These are phyloP conservation scores for Choiromyces venosus DNA, from an alignment of 495 filamentous ascomycete genomes.

Conservation along the genomic window DNA sequence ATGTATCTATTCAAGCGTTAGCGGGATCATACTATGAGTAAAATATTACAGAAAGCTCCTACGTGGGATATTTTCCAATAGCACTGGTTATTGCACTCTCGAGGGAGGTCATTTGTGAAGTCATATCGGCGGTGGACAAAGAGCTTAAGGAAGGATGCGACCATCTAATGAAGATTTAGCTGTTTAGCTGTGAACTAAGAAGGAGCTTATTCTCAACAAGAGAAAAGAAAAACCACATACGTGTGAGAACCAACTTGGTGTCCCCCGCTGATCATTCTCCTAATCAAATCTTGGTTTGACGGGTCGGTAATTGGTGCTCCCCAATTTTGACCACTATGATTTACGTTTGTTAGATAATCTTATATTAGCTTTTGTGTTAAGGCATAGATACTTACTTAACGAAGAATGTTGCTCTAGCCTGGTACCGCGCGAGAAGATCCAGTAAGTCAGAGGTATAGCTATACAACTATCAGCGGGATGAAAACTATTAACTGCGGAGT, in stretches of 20 bases:
- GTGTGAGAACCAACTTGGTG: slow-evolving; percentile 71
- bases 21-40: not conserved
- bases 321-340: slow-evolving; percentile 57
- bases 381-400: slow-evolving; percentile 45
- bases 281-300: slow-evolving; percentile 49
- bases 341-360: not conserved
- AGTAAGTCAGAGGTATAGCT: slow-evolving; percentile 59
- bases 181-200: not conserved
- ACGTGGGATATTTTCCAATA: slow-evolving; percentile 61
- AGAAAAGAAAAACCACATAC: slow-evolving; percentile 5
- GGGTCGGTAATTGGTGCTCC: slow-evolving; percentile 52
- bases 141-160: slow-evolving; percentile 59
- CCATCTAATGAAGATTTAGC: slow-evolving; percentile 45
- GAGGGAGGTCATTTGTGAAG: slow-evolving; percentile 58
- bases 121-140: slow-evolving; percentile 48
- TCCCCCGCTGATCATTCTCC: slow-evolving; percentile 56
- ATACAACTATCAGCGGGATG: slow-evolving; percentile 45
- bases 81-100: slow-evolving; percentile 63
- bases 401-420: slow-evolving; percentile 70
- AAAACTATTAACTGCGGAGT: not conserved
- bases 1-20: slow-evolving; percentile 20
- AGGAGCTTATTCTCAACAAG: not conserved
- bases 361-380: not conserved
- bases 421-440: slow-evolving; percentile 58
- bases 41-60: slow-evolving; percentile 7